Evolutionary conservation across 164 flowering plant species (phyloP), one percentile per base, ranked within the genome.

Genomic region (Stephania yunnanensis): DNA sequence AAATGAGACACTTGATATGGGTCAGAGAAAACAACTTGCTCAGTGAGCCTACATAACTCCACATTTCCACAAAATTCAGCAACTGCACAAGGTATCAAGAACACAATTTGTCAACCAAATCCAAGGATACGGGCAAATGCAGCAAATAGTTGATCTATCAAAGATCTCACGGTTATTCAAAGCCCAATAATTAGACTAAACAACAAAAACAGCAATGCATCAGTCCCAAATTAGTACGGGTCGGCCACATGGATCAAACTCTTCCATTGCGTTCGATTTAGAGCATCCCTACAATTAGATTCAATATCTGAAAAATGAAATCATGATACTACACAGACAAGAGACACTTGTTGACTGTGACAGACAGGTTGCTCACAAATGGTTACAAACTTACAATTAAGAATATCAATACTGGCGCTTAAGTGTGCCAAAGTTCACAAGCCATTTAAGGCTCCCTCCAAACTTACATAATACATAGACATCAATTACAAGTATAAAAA

Each of bases 21-120:
- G 74, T 95, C 99, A 46, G 99, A 93, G 74, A 95, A 93, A 75
- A 95, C 92, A 84, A 93, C 97, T 77, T 92, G 98, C 84, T 86
- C 99, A 67, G 99, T 95, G 22, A 85, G 96, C 84, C 99, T 85
- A 83, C 96, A 90, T 74, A 95, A 46, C 88, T 95, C 99, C 84
- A 92, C 89, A 63, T 95, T 95, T 69, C 92, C 98, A 84, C 98
- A 93, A 79, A 81, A 95, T 71, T 93, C 92, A 78, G 99, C 92
- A 75, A 95, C 98, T 95, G 94, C 85, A 88, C 1, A 78, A 66
- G 74, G 48, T 52, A 71, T 66, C 17, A 75, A 61, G 46, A 68
- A 61, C 44, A 66, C 65, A 46, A 19, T 20, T 1, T 61, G 58
- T 66, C 75, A 66, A 45, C 5, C 36, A 50, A 25, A 64, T 12